Percentiles rank a stretch among this genome's conserved stretches.
These are phyloP conservation scores for Leccinum subgranulosum DNA, from an alignment of 768 basidiomycete genomes.

Conservation along the genomic window DNA sequence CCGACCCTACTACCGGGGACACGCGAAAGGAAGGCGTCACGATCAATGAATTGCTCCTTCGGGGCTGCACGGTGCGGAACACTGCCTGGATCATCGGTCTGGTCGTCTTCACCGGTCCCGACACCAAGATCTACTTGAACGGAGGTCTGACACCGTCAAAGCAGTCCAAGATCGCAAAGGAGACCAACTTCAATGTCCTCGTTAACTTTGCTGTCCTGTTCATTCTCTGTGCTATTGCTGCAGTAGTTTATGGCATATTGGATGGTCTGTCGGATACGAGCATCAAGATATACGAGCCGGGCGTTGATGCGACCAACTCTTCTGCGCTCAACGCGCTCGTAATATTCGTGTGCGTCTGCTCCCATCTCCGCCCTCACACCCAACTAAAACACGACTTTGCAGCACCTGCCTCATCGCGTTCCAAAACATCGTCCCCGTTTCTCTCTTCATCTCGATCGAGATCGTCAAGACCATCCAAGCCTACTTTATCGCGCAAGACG, in stretches of 20 bases:
- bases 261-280: constrained; percentile 63
- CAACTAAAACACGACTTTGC: constrained; percentile 6
- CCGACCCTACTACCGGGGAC: constrained; percentile 48
- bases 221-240: constrained; percentile 73
- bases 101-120: constrained; percentile 91
- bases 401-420: constrained; percentile 94
- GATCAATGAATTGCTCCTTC: constrained; percentile 90
- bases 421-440: constrained; percentile 96
- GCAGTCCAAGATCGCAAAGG: constrained; percentile 94
- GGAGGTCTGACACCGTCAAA: constrained; percentile 95
- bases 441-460: constrained; percentile 96
- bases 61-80: constrained; percentile 87
- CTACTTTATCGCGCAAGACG: constrained; percentile 92
- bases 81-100: constrained; percentile 91
- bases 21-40: constrained; percentile 66
- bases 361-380: background rate
- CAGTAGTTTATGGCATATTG: constrained; percentile 71
- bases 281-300: constrained; percentile 66
- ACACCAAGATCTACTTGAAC: constrained; percentile 91
- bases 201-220: constrained; percentile 86
- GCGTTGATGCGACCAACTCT: constrained; percentile 59
- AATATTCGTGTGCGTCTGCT: constrained; percentile 78
- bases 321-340: constrained; percentile 72
- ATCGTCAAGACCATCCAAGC: constrained; percentile 98
- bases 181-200: constrained; percentile 97